These are phyloP conservation scores for Magnaporthiopsis rhizophila DNA, from an alignment of 2,329 filamentous ascomycete species.

Conservation along the genomic window DNA sequence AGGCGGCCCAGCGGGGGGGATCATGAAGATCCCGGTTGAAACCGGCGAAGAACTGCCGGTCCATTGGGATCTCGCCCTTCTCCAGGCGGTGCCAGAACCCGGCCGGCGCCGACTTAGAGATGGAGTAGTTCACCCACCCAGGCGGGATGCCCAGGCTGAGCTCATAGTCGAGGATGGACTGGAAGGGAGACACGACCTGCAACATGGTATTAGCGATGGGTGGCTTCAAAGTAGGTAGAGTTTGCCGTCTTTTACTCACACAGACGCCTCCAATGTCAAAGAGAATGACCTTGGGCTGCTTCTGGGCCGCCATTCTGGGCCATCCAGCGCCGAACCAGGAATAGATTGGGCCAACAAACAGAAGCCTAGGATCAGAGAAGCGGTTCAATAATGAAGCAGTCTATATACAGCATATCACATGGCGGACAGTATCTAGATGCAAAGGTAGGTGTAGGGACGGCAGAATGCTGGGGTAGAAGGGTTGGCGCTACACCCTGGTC, in stretches of 20 bases:
- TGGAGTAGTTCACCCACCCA: constrained; percentile 88
- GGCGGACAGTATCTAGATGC: background rate
- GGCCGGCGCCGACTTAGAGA: constrained; percentile 66
- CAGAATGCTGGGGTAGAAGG: background rate
- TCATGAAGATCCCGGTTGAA: constrained; percentile 71
- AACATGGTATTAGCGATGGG: constrained; percentile 8
- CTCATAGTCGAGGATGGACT: constrained; percentile 90
- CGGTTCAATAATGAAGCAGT: too few relatives aligned
- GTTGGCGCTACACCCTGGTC: background rate
- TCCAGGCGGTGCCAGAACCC: constrained; percentile 89
- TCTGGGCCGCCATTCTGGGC: constrained; percentile 31
- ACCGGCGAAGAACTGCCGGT: constrained; percentile 63
- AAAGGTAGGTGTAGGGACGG: background rate
- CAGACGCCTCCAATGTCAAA: constrained; percentile 97
- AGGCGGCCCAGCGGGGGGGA: constrained; percentile 60
- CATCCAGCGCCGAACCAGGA: constrained; percentile 20
- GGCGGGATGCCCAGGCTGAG: constrained; percentile 64
- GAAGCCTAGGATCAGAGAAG: constrained; percentile 14
- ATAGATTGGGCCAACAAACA: constrained; percentile 15
- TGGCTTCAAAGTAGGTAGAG: background rate
- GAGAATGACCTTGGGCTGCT: constrained; percentile 64
- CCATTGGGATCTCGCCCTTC: constrained; percentile 69
- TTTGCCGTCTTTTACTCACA: constrained; percentile 49
- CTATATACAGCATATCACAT: background rate
- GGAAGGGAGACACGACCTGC: constrained; percentile 84